phyloP scores from a whole-genome alignment of 352 stramenopile species.

The Globisporangium echinulatum region DNA sequence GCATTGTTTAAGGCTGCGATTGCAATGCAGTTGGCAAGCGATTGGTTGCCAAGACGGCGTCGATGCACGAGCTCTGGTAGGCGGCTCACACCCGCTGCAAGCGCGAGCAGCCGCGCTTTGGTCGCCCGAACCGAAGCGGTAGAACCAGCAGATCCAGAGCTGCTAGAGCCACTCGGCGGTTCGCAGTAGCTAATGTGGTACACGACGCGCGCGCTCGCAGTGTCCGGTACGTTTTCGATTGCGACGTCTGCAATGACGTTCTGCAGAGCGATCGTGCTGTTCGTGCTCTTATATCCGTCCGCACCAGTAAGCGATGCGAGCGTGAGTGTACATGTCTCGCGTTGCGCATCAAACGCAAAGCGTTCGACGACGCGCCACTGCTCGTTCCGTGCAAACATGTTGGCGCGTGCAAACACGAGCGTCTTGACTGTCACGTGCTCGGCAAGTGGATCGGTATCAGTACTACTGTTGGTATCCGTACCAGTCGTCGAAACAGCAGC shows the following conservation, averaged over 20 bases:
- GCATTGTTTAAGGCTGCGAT: constrained; percentile 29
- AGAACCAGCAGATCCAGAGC: background rate
- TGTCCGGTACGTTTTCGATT: constrained; percentile 19
- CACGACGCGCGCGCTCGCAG: constrained; percentile 17
- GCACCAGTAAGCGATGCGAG: background rate
- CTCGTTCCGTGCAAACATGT: constrained; percentile 20
- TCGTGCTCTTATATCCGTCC: background rate
- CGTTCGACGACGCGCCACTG: constrained; percentile 33
- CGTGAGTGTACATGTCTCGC: constrained; percentile 12
- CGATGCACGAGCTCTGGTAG: constrained; percentile 41
- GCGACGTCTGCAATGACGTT: background rate
- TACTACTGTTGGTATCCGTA: background rate
- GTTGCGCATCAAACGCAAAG: constrained; percentile 2
- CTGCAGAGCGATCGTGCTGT: background rate
- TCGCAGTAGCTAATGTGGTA: constrained; percentile 23
- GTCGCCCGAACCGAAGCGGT: background rate
- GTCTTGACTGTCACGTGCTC: constrained; percentile 31
- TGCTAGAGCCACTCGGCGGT: constrained; percentile 4
- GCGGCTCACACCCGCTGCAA: constrained; percentile 25
- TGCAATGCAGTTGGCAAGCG: constrained; percentile 25
- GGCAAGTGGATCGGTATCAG: background rate
- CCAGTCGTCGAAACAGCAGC: background rate
- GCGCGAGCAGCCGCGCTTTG: constrained; percentile 25
- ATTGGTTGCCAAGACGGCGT: constrained; percentile 41
- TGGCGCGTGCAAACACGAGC: constrained; percentile 21